Base-by-base conservation (phyloP, 371 early-diverging fungal genomes). In the Mucor racemosus region DNA sequence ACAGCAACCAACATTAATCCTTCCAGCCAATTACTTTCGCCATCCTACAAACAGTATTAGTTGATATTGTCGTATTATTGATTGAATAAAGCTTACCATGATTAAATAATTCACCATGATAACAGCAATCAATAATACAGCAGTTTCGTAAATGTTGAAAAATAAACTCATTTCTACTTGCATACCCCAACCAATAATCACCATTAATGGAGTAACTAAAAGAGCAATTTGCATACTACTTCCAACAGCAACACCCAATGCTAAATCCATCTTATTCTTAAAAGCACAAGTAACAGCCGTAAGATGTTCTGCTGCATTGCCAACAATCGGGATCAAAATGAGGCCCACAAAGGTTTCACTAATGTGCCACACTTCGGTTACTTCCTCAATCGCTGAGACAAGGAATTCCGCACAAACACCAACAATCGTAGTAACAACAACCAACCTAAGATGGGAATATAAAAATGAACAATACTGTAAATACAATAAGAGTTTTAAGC, bases 181-280 rank as follows among this genome's bases (percentile, higher is more conserved):
- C 65, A 95, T 89, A 59, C 89, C 86, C 97, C 97, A 97, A 0
- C 96, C 96, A 19, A 93, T 77, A 44, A 96, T 83, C 55, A 95
- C 95, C 72, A 93, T 81, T 39, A 96, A 67, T 5, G 97, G 97
- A 15, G 93, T 92, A 4, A 95, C 95, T 34, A 95, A 81, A 17
- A 97, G 82, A 1, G 95, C 92, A 60, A 97, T 95, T 75, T 97
- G 96, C 88, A 95, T 91, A 54, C 90, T 90, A n/a, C 93, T 92
- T 3, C 96, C 96, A 11, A 96, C 81, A 15, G 97, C 95, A 19
- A 96, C 90, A 40, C 91, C 88, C 38, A 97, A 81, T 0, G 93
- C 88, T 33, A 94, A 75, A 65, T 96, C 94, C 93, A 96, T 94
- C 84, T 95, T 95, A 81, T 96, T 88, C 60, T 91, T 88, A 63